Conservation (phyloP, 305 asterid species). For the Fraxinus sp. region DNA sequence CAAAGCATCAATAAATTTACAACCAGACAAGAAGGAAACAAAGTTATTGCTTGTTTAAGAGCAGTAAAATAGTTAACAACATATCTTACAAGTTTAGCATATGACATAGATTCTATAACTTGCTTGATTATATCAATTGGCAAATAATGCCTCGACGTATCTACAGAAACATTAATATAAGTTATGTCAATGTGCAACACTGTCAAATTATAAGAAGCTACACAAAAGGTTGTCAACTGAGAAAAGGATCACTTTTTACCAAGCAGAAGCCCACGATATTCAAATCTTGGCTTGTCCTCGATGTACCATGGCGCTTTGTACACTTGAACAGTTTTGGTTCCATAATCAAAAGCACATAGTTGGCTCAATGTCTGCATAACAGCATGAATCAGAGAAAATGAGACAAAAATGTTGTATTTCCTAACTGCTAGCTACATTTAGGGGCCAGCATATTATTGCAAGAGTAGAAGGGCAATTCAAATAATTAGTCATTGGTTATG, state of each 20-base stretch:
- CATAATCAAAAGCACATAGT: constrained; percentile 74
- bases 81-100: constrained; percentile 89
- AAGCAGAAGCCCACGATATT: constrained; percentile 76
- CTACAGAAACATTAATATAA: constrained; percentile 42
- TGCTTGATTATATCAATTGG: constrained; percentile 80
- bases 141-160: constrained; percentile 87
- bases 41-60: constrained; percentile 22
- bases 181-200: constrained; percentile 19
- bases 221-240: constrained; percentile 16
- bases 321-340: constrained; percentile 63
- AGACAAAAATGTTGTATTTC: constrained; percentile 16
- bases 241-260: constrained; percentile 48
- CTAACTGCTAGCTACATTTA: constrained; percentile 5
- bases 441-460: constrained; percentile 6
- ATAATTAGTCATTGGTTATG: constrained; percentile 1
- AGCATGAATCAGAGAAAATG: constrained; percentile 25
- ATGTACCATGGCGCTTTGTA: constrained; percentile 86
- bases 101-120: constrained; percentile 86
- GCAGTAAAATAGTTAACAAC: constrained; percentile 15
- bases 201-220: constrained; percentile 9
- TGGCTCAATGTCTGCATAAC: constrained; percentile 79
- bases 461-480: constrained; percentile 3
- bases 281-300: constrained; percentile 84
- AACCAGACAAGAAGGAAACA: constrained; percentile 15
- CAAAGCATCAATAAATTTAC: constrained; percentile 36